A percentile compares a stretch with the other conserved stretches of the same genome.
Evolutionary conservation across 2,329 filamentous ascomycete genomes (phyloP).

Genomic region (Nectriaceae sp.): DNA sequence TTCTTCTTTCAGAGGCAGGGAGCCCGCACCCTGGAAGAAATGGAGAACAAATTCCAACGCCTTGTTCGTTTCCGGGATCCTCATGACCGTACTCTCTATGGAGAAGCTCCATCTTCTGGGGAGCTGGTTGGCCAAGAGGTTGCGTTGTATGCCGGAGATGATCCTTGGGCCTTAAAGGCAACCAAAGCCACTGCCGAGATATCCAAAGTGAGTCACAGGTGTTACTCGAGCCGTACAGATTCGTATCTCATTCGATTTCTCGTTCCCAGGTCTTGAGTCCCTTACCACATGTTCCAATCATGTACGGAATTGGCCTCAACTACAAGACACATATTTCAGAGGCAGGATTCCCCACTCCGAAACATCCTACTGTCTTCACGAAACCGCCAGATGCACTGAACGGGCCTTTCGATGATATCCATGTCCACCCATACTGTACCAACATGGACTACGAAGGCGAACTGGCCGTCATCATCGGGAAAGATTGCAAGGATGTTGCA

Average conservation of each 20-base stretch:
- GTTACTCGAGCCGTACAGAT: background rate
- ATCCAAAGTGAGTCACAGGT: background rate
- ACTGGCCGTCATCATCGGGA: constrained; percentile 1
- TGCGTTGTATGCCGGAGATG: constrained; percentile 1
- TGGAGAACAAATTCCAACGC: background rate
- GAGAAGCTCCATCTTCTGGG: background rate
- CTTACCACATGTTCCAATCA: background rate
- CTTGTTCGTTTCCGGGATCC: constrained; percentile 4
- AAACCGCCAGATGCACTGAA: constrained; percentile 5
- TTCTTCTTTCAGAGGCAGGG: background rate
- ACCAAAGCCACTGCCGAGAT: background rate
- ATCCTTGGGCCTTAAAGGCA: background rate
- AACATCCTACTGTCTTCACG: constrained; percentile 4
- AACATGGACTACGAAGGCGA: constrained; percentile 9
- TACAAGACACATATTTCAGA: constrained; percentile 8
- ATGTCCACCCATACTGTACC: background rate
- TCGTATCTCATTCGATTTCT: background rate
- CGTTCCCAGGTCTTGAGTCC: constrained; percentile 1
- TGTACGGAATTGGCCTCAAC: constrained; percentile 5
- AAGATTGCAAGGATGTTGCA: constrained; percentile 4
- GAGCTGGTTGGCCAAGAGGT: background rate
- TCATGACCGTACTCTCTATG: background rate
- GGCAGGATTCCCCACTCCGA: constrained; percentile 1
- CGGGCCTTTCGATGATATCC: background rate
- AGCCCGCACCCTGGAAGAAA: background rate